Percentiles rank a stretch among this genome's conserved stretches.
These are phyloP conservation scores for Mrakiaceae sp. DNA, from an alignment of 1,284 basidiomycete species.

Conservation along the genomic window DNA sequence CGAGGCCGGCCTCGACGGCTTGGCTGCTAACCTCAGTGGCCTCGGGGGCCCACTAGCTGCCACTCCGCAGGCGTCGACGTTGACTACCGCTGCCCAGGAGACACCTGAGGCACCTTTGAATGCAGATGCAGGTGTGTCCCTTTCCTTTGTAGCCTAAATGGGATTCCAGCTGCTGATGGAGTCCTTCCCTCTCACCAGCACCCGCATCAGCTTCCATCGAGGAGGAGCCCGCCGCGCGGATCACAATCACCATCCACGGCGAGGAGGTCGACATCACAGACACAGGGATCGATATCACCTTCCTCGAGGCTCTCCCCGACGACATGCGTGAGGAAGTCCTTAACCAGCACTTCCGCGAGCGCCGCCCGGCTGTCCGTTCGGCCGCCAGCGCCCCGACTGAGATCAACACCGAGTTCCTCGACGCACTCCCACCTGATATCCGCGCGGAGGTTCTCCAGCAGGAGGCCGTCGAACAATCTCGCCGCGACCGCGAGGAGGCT, in stretches of 20 bases:
- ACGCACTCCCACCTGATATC: constrained; percentile 90
- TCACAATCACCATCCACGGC: constrained; percentile 82
- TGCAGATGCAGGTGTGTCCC: constrained; percentile 11
- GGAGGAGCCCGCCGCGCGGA: constrained; percentile 39
- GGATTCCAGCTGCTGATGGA: not conserved
- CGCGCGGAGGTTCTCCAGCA: constrained; percentile 94
- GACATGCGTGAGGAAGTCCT: constrained; percentile 98
- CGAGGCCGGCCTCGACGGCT: no score
- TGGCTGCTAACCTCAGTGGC: no score
- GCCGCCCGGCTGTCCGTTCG: constrained; percentile 54
- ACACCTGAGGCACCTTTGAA: not conserved
- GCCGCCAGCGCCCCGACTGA: constrained; percentile 59
- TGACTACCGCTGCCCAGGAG: no score
- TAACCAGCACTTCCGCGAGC: constrained; percentile 92
- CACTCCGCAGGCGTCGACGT: no score
- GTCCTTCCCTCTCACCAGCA: not conserved
- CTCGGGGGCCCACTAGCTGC: no score
- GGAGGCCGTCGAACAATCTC: constrained; percentile 69
- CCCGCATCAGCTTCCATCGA: not conserved
- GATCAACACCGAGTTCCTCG: constrained; percentile 89
- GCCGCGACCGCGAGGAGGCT: constrained; percentile 44
- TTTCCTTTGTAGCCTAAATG: not conserved
- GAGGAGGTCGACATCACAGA: constrained; percentile 96
- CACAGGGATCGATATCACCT: constrained; percentile 95
- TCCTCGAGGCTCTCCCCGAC: constrained; percentile 93